Conservation (phyloP, 2,329 filamentous ascomycete species). For the Microdochium bolleyi region DNA sequence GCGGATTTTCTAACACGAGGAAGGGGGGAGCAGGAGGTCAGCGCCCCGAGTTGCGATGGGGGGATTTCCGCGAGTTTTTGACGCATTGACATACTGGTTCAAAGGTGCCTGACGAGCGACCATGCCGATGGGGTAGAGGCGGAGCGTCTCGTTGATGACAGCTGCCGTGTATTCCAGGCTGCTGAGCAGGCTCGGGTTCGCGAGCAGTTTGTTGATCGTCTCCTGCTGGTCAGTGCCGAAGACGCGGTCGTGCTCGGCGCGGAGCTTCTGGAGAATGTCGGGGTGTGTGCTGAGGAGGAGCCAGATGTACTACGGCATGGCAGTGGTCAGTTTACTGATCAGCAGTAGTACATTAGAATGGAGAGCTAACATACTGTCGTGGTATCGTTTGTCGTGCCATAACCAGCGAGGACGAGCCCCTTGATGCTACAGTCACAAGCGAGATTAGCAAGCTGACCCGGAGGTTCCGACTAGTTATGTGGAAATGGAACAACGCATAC, state of each 20-base stretch:
- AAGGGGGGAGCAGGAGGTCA: no score
- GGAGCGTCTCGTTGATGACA: slow-evolving; percentile 27
- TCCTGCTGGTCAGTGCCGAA: slow-evolving; percentile 12
- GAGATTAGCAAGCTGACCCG: no score
- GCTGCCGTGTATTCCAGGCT: slow-evolving; percentile 25
- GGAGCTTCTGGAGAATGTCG: slow-evolving; percentile 15
- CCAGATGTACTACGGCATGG: background rate
- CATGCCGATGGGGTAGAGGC: slow-evolving; percentile 17
- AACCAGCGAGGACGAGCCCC: background rate
- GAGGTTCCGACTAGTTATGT: no score
- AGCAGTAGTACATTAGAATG: no score
- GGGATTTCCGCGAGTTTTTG: no score
- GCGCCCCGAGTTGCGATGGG: no score
- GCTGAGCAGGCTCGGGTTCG: slow-evolving; percentile 17
- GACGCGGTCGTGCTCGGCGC: slow-evolving; percentile 26
- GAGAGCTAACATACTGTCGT: background rate
- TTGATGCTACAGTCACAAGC: background rate
- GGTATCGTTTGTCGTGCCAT: background rate
- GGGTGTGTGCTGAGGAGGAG: slow-evolving; percentile 1
- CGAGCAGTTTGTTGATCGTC: slow-evolving; percentile 2
- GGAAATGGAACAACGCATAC: background rate
- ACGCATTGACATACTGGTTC: no score
- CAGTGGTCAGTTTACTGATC: no score
- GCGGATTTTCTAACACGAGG: background rate
- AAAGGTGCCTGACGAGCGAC: no score